Evolutionary conservation across 2,329 filamentous ascomycete species (phyloP).

Genomic region (Blastomyces parvus): DNA sequence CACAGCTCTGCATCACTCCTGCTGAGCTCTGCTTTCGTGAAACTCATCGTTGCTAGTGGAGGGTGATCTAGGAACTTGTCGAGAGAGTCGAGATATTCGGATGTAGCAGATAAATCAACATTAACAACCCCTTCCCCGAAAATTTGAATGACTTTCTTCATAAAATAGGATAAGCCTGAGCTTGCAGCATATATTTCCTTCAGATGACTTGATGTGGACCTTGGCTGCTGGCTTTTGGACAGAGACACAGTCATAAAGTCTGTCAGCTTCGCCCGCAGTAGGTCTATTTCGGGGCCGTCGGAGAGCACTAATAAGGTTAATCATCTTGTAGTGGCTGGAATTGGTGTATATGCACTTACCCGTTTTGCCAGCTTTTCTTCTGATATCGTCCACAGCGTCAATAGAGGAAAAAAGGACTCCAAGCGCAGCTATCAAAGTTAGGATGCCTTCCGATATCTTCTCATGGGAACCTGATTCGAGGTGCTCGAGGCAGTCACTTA

Average conservation of each 20-base stretch:
- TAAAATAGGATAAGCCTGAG: slow-evolving; percentile 3
- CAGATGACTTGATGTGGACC: slow-evolving; percentile 1
- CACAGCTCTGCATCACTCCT: slow-evolving; percentile 1
- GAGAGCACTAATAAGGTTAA: slow-evolving; percentile 1
- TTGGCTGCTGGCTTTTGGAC: not conserved
- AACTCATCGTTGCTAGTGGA: not conserved
- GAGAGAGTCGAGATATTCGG: not conserved
- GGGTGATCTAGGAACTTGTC: not conserved
- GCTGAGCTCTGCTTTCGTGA: not conserved
- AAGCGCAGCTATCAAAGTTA: slow-evolving; percentile 1
- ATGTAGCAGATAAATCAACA: not conserved
- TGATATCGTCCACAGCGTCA: not conserved
- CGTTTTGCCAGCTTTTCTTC: not conserved
- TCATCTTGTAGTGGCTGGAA: not conserved
- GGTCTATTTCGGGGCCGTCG: slow-evolving; percentile 2
- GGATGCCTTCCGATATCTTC: slow-evolving; percentile 1
- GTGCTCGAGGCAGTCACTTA: not conserved
- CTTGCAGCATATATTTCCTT: slow-evolving; percentile 3
- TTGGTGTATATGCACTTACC: not conserved
- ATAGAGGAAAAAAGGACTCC: slow-evolving; percentile 1
- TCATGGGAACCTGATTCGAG: not conserved
- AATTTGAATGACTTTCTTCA: not conserved
- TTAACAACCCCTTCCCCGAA: not conserved
- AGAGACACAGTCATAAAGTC: slow-evolving; percentile 4
- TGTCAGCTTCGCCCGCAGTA: not conserved